Base-by-base conservation (phyloP, 2,329 filamentous ascomycete genomes). In the Trichoderma asperellum region DNA sequence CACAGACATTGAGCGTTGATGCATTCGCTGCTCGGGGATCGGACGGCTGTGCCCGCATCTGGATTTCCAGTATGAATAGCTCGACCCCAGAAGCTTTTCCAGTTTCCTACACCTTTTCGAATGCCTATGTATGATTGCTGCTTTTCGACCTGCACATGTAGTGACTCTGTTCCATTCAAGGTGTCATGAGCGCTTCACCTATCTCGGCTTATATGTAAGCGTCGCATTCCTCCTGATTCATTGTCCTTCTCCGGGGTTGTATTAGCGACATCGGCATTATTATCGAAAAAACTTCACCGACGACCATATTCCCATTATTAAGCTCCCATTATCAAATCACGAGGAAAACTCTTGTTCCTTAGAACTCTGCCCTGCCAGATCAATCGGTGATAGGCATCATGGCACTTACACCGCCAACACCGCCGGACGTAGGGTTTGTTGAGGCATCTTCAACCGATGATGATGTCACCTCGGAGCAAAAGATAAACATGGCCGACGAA, bases 241-340 rank as follows among this genome's bases (percentile, higher is more conserved):
- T 21, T 21, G n/a, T 66, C n/a, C 24, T 57, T 27, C 40, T n/a
- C 49, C 16, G 18, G 62, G 62, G 43, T 58, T 21, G 27, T 18
- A 12, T 2, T 37, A 58, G 62, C 62, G 62, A 66, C 37, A 66
- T 66, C 62, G 62, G 62, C 61, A 56, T 12, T 14, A 47, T 57
- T 34, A 49, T 57, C 10, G 27, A 56, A 7, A 32, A 53, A 12
- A n/a, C 16, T 27, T 27, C 12, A 35, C 18, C 14, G 27, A 43
- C 62, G 5, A 14, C 57, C 32, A 43, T 12, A 52, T 27, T 21
- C 29, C 21, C 32, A 18, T 43, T 18, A 10, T 18, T 43, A n/a
- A 16, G 18, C 40, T 43, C 18, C 18, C 18, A n/a, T 8, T 27
- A 53, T 52, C n/a, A n/a, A n/a, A 21, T 49, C 49, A 12, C 4